phyloP scores from a whole-genome alignment of 73 alveolate species.

The Loxodes magnus region DNA sequence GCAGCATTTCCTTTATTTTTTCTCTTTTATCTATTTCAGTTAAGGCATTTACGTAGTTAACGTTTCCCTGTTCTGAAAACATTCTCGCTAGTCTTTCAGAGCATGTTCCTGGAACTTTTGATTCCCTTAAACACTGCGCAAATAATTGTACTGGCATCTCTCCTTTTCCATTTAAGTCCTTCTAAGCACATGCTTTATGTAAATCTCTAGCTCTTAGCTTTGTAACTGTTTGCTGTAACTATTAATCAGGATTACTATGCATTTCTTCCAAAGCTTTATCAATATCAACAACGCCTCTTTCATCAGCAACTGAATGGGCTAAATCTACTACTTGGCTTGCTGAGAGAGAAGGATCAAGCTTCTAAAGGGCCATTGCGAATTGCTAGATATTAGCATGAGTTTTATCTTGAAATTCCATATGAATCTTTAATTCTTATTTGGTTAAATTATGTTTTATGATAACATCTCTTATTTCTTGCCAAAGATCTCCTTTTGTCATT shows the following conservation, averaged over 20 bases:
- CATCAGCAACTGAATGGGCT: constrained; percentile 10
- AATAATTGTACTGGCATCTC: constrained; percentile 1
- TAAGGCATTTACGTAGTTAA: no score
- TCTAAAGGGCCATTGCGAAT: constrained; percentile 3
- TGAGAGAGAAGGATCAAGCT: constrained; percentile 12
- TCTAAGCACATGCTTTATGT: constrained; percentile 6
- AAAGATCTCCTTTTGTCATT: no score
- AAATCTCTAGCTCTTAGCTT: not conserved
- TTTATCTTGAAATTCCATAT: constrained; percentile 5
- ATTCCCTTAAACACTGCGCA: not conserved
- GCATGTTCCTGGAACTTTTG: constrained; percentile 1
- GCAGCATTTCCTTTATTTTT: no score
- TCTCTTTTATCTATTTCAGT: no score
- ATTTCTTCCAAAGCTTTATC: no score
- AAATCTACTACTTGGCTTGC: constrained; percentile 2
- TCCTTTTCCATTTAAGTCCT: not conserved
- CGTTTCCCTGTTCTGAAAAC: not conserved
- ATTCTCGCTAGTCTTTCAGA: not conserved
- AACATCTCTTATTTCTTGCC: no score
- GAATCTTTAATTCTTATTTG: no score
- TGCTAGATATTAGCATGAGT: not conserved
- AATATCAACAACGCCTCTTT: constrained; percentile 8
- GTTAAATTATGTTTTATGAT: no score
- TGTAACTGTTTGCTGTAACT: not conserved
- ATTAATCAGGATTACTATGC: constrained; percentile 1